Base-by-base conservation (phyloP, 768 basidiomycete genomes). In the Boletus eberwhitei region DNA sequence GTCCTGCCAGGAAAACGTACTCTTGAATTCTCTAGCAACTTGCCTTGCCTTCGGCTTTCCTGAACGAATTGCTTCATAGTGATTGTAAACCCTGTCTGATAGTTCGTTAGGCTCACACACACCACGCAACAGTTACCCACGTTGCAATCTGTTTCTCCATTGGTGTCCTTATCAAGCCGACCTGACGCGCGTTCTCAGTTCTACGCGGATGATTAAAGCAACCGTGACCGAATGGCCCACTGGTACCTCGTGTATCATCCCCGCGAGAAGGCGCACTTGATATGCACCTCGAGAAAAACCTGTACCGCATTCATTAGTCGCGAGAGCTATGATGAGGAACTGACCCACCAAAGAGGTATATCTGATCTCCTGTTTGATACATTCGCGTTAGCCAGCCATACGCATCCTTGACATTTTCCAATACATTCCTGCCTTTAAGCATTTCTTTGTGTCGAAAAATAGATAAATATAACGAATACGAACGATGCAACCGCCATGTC, bases 1-100 rank as follows among this genome's bases (percentile, higher is more conserved):
- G 36, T 73, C 69, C 29, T 72, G 70, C 65, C 65, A 65, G 4
- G 76, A 79, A 54, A 80, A 80, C 0, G 77, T 72, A 14, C 70
- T 68, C 64, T 78, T 81, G 66, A 81, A 82, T 19, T 57, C 64
- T 46, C 38, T 55, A 4, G 50, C 60, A 24, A 54, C 58, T 46
- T 49, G 59, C 53, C 50, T 57, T 26, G 64, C 49, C 52, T 58
- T 67, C 17, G 55, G 55, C 34, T 53, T 65, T 40, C 51, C 38
- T 5, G 55, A 59, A 14, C 55, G 62, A 40, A 64, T 58, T 5
- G 52, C 17, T 39, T 55, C 51, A 22, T 61, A 64, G 34, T 64
- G 53, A 24, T 64, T 56, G 26, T 68, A 60, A 7, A 59, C 59
- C 11, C 63, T 64, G 32, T 7, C 5, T 8, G 22, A 11, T 8